These are phyloP conservation scores for Lumnitzera racemosa DNA, from an alignment of 345 rosid species.

Conservation along the genomic window DNA sequence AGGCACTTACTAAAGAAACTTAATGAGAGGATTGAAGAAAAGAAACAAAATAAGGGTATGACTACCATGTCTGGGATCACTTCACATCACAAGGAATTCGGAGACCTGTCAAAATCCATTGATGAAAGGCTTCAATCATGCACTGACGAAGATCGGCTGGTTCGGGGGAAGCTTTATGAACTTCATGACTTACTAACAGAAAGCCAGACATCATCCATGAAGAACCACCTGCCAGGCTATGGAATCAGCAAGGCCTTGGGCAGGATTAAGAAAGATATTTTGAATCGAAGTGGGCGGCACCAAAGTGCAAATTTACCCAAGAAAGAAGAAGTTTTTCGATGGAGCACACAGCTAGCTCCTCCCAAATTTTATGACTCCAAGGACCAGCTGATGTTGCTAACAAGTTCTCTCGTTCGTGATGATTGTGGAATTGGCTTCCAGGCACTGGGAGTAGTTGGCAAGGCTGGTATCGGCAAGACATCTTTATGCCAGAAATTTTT, in stretches of 20 bases:
- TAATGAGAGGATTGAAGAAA: too few relatives aligned
- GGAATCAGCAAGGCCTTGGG: not conserved
- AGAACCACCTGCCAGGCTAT: not conserved
- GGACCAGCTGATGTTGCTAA: too few relatives aligned
- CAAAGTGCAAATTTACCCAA: too few relatives aligned
- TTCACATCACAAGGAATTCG: not conserved
- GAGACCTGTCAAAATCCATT: not conserved
- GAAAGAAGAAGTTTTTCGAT: too few relatives aligned
- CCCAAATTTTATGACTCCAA: too few relatives aligned
- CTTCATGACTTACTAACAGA: conserved; percentile 10
- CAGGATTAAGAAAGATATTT: not conserved
- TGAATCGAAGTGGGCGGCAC: too few relatives aligned
- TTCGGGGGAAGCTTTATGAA: conserved; percentile 9
- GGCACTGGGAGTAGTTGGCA: conserved; percentile 33
- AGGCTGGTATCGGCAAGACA: conserved; percentile 41
- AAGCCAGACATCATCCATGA: conserved; percentile 4
- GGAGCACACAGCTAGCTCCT: too few relatives aligned
- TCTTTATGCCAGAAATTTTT: conserved; percentile 33
- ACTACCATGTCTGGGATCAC: too few relatives aligned
- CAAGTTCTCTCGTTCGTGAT: conserved; percentile 17
- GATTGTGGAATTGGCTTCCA: too few relatives aligned
- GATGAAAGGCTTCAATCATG: not conserved
- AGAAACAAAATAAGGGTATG: too few relatives aligned
- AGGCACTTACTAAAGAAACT: too few relatives aligned
- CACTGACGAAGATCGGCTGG: not conserved